Conservation (phyloP, 495 filamentous ascomycete species). For the Elasticomyces elasticus region DNA sequence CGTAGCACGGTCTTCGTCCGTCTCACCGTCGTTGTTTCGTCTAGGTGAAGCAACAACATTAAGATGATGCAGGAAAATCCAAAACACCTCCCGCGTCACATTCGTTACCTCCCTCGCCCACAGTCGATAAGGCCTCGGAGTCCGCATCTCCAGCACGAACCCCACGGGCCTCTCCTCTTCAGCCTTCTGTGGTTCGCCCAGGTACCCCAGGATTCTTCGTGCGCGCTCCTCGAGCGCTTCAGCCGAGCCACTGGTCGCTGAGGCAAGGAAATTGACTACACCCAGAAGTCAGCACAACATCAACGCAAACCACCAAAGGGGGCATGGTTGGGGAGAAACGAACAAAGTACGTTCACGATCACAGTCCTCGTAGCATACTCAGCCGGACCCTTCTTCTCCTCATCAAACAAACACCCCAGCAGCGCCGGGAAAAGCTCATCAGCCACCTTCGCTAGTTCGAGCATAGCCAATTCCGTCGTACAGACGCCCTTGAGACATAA, state of each 20-base stretch:
- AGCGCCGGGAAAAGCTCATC: constrained; percentile 75
- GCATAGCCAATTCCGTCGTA: constrained; percentile 75
- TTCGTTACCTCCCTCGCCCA: constrained; percentile 88
- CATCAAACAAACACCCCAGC: constrained; percentile 82
- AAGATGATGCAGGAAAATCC: constrained; percentile 93
- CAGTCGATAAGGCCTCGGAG: constrained; percentile 75
- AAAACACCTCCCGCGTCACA: constrained; percentile 97
- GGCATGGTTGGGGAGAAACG: constrained; percentile 7
- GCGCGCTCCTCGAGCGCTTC: constrained; percentile 49
- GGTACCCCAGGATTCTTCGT: constrained; percentile 58
- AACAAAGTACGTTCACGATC: constrained; percentile 67
- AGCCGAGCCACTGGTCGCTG: constrained; percentile 30
- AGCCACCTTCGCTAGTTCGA: constrained; percentile 72
- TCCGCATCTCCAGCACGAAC: constrained; percentile 83
- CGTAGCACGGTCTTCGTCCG: constrained; percentile 11
- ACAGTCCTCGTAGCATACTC: constrained; percentile 89
- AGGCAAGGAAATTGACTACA: constrained; percentile 61
- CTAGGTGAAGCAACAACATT: constrained; percentile 64
- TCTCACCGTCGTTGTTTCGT: neutral
- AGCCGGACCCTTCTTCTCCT: constrained; percentile 91
- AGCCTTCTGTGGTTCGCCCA: constrained; percentile 68
- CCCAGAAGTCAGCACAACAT: neutral
- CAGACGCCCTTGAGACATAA: constrained; percentile 91
- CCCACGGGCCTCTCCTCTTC: constrained; percentile 64
- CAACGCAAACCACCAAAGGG: neutral